Evolutionary conservation across 768 basidiomycete species (phyloP), one percentile per base, ranked within the genome.

Genomic region (Pholiota molesta): DNA sequence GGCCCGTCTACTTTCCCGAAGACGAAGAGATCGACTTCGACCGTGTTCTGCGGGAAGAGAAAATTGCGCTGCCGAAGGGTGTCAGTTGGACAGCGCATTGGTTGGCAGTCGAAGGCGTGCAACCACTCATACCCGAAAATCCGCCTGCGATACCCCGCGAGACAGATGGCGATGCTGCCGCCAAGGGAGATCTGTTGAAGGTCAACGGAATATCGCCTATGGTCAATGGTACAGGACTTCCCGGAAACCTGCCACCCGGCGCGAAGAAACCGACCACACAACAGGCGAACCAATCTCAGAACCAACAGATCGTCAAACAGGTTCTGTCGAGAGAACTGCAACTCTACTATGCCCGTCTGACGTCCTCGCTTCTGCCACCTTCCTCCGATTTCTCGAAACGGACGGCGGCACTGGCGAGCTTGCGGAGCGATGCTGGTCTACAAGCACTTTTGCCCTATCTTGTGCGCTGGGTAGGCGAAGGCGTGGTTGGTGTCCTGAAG

Each of bases 11-110:
- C 77, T 95, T 94, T 69, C 87, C 97, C 17, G 94, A 97, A 62
- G 97, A 99, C 71, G 95, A 98, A 67, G 97, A 99, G 75, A 90
- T 99, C 52, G 97, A 99, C 75, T 95, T 99, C 68, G 93, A 96
- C 71, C 92, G 89, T 57, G 88, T 95, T 10, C 76, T 98, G 44
- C 85, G 92, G 58, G 92, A 94, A 68, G 93, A 94, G 73, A 91
- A 95, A 73, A 88, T 95, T 37, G 80, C 84, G 1, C 76, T 95
- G 8, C 93, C 94, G 0, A 88, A 90, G 67, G 90, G 89, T 44
- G 88, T 92, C 59, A 87, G 82, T 66, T 96, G 93, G 90, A 91
- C 89, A 0, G 96, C 97, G 2, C 97, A 99, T 72, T 99, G 97
- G 97, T 83, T 99, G 33, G 96, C 96, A 0, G 95, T 99, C 40